Base-by-base conservation (phyloP, 2,329 filamentous ascomycete genomes). In the Penicillium sp. region DNA sequence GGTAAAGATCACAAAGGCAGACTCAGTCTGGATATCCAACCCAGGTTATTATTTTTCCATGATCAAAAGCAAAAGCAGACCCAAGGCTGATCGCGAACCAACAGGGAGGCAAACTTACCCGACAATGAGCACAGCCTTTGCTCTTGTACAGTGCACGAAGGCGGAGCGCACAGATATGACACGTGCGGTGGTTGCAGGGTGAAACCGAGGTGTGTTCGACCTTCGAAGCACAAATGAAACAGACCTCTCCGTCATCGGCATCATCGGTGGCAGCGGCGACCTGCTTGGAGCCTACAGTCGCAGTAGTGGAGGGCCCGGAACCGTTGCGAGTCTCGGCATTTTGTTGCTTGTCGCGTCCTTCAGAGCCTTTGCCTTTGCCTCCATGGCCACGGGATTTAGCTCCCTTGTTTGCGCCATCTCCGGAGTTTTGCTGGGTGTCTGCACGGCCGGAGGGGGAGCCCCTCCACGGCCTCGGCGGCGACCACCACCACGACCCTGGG, bases 171-270 rank as follows among this genome's bases (percentile, higher is more conserved):
- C 93, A 98, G 55, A 97, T 95, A 71, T 98, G 93, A 66, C 93
- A 98, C 40, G 91, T 96, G 47, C 87, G 81, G 71, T 98, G 93
- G 69, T 96, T 97, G 72, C 93, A 98, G 16, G 93, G 91, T 26
- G 90, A 84, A 55, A 98, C 82, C 8, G 90, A 86, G 59, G 88
- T 84, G 73, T 97, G 89, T 40, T 86, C 82, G 39, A 98, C 85
- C 2, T 85, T 81, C 55, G 90, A 95, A 46, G 93, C 91, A 70
- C 93, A 98, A 63, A 98, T 98, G 71, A 97, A 97, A 79, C 93
- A 98, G 51, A 96, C 80, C 52, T 96, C 89, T 22, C 77, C 84
- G 46, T 89, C 86, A 24, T 74, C 74, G 20, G 77, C 79, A 39
- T 79, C 79, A 3, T 69, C 67, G 11, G 61, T 59, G 28, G 58